These are phyloP conservation scores for Laetiporus sulphureus DNA, from an alignment of 1,284 basidiomycete species.

Conservation along the genomic window DNA sequence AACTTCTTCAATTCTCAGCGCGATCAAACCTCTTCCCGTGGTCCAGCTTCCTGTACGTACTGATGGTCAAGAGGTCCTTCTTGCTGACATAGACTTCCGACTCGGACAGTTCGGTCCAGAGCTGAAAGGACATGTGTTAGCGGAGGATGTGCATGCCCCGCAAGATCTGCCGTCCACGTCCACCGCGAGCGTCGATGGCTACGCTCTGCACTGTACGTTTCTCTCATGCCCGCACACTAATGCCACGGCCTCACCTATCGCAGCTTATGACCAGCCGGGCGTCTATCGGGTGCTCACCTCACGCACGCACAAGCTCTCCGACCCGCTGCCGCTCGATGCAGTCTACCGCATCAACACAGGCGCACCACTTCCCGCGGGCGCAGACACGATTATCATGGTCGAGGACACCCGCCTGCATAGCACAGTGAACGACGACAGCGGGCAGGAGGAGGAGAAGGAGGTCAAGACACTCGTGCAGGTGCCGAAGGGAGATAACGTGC, in stretches of 20 bases:
- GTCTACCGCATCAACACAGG: conserved; percentile 80
- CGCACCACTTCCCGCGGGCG: conserved; percentile 64
- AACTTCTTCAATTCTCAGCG: conserved; percentile 45
- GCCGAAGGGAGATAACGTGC: conserved; percentile 64
- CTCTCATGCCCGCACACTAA: not conserved
- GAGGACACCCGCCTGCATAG: conserved; percentile 78
- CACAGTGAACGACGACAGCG: conserved; percentile 28
- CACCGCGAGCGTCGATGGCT: conserved; percentile 86
- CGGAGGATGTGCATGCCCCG: conserved; percentile 65
- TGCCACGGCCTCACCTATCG: not conserved
- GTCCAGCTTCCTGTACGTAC: conserved; percentile 26
- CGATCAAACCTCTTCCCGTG: conserved; percentile 36
- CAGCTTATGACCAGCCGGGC: conserved; percentile 56
- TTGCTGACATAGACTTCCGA: too few relatives aligned
- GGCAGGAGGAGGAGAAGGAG: conserved; percentile 53
- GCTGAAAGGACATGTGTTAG: conserved; percentile 65
- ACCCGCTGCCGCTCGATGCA: conserved; percentile 39
- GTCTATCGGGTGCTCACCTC: conserved; percentile 69
- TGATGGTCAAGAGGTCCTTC: too few relatives aligned
- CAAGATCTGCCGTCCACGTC: conserved; percentile 53
- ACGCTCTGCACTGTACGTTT: conserved; percentile 64
- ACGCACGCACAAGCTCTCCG: conserved; percentile 34
- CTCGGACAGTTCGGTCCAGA: conserved; percentile 52
- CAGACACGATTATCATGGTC: conserved; percentile 85
- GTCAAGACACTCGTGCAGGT: conserved; percentile 65